These are phyloP conservation scores for Starmerella scarabaei DNA, from an alignment of 805 yeast species.

Conservation along the genomic window DNA sequence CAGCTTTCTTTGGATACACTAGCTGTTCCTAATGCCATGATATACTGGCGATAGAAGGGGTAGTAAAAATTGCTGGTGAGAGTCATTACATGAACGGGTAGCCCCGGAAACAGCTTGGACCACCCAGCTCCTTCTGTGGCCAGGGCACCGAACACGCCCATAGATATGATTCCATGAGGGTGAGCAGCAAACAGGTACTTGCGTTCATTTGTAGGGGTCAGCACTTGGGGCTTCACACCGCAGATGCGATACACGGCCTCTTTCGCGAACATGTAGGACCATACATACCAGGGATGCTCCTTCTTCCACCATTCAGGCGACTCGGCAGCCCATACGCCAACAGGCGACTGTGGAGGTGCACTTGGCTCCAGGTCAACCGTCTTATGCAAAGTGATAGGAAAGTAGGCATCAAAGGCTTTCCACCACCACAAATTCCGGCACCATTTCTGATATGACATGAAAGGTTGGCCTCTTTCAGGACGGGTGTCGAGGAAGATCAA, in stretches of 20 bases:
- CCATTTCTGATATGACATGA: constrained; percentile 41
- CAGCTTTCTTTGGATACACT: constrained; percentile 72
- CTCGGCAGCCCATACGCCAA: neutral
- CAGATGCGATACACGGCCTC: constrained; percentile 36
- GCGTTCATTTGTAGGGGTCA: constrained; percentile 21
- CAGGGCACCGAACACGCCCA: constrained; percentile 78
- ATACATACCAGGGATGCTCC: constrained; percentile 7
- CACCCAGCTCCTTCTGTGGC: constrained; percentile 72
- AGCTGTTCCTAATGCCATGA: constrained; percentile 67
- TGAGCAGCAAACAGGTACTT: constrained; percentile 83
- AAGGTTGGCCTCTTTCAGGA: constrained; percentile 60
- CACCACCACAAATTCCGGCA: constrained; percentile 49
- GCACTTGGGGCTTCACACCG: neutral
- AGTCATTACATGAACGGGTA: constrained; percentile 67
- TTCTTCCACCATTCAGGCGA: constrained; percentile 11
- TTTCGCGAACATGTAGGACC: constrained; percentile 17
- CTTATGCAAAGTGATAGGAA: constrained; percentile 63
- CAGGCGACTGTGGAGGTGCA: constrained; percentile 31
- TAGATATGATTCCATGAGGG: constrained; percentile 91
- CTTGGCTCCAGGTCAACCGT: constrained; percentile 57
- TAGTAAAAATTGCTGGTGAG: constrained; percentile 67
- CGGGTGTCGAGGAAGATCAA: constrained; percentile 51
- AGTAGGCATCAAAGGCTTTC: constrained; percentile 63
- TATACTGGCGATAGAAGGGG: constrained; percentile 83
- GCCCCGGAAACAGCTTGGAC: constrained; percentile 63